Conservation (phyloP, 2,329 filamentous ascomycete genomes). For the Lasiodiplodia hormozganensis region DNA sequence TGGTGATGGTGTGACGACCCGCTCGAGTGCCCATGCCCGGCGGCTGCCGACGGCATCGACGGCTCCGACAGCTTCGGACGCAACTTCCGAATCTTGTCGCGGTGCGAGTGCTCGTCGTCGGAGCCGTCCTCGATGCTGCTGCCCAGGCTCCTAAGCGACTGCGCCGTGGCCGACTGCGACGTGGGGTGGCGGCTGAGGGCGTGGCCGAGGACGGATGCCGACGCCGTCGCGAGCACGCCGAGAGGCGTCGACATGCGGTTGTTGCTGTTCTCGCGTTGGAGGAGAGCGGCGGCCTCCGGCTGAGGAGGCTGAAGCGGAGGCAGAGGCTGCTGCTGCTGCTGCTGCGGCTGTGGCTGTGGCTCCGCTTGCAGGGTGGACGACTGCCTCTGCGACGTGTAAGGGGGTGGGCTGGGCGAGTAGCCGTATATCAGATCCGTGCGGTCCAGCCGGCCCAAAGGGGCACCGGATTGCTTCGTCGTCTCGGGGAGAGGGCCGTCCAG, state of each 20-base stretch:
- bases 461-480: slow-evolving; percentile 36
- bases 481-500: slow-evolving; percentile 46
- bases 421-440: slow-evolving; percentile 52
- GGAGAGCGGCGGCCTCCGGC: background rate
- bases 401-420: slow-evolving; percentile 49
- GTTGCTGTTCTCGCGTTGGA: background rate
- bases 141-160: slow-evolving; percentile 43
- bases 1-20: slow-evolving; percentile 6
- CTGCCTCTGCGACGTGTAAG: slow-evolving; percentile 43
- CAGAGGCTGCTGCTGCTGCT: no score
- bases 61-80: slow-evolving; percentile 46
- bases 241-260: slow-evolving; percentile 21
- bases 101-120: slow-evolving; percentile 44
- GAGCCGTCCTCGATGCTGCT: slow-evolving; percentile 34
- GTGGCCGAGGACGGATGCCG: slow-evolving; percentile 22
- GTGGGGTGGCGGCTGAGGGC: slow-evolving; percentile 15
- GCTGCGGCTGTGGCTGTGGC: no score
- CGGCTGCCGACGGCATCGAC: slow-evolving; percentile 37
- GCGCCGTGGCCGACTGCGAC: slow-evolving; percentile 13
- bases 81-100: slow-evolving; percentile 50
- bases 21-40: slow-evolving; percentile 26
- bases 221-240: slow-evolving; percentile 25
- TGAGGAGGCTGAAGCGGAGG: background rate
- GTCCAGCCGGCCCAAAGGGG: slow-evolving; percentile 3
- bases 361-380: background rate